Evolutionary conservation across 1,284 basidiomycete genomes (phyloP).

Genomic region (Rhodofomes roseus): DNA sequence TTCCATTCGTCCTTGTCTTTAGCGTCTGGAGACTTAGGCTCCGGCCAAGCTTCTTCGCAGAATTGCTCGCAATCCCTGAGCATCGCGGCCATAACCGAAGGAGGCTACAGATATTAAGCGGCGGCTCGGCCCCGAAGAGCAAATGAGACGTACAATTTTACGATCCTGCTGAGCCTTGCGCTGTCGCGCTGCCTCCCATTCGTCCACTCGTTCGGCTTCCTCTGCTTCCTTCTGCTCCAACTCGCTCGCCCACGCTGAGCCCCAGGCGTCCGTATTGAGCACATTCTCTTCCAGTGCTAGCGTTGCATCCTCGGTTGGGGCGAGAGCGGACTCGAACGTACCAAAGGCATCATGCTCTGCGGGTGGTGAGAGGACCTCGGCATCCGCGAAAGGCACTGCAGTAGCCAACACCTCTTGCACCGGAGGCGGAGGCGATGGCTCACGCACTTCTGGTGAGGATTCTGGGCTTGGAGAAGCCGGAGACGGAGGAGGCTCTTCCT

Average conservation of each 20-base stretch:
- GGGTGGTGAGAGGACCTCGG: slow-evolving; percentile 19
- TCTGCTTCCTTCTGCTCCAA: slow-evolving; percentile 13
- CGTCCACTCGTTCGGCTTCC: slow-evolving; percentile 38
- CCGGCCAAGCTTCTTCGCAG: slow-evolving; percentile 47
- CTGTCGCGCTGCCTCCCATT: slow-evolving; percentile 64
- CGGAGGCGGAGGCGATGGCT: neutral
- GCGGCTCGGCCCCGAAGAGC: neutral
- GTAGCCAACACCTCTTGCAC: neutral
- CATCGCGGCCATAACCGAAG: slow-evolving; percentile 57
- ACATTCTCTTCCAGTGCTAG: slow-evolving; percentile 27
- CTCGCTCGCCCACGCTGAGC: slow-evolving; percentile 34
- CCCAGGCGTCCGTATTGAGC: slow-evolving; percentile 45
- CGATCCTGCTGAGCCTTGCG: slow-evolving; percentile 56
- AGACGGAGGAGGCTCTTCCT: neutral
- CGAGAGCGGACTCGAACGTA: slow-evolving; percentile 52
- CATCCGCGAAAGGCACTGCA: slow-evolving; percentile 9
- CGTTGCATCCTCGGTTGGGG: slow-evolving; percentile 27
- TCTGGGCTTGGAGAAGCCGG: neutral
- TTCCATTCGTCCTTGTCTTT: slow-evolving; percentile 22
- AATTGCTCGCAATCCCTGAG: slow-evolving; percentile 49
- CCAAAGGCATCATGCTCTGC: slow-evolving; percentile 55
- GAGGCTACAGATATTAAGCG: slow-evolving; percentile 43
- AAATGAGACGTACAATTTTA: slow-evolving; percentile 50
- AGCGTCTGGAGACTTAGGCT: slow-evolving; percentile 15
- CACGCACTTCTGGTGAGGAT: neutral